phyloP scores from a whole-genome alignment of 202 grass and related monocot genomes.

The Bolboschoenoplectus hybrid region DNA sequence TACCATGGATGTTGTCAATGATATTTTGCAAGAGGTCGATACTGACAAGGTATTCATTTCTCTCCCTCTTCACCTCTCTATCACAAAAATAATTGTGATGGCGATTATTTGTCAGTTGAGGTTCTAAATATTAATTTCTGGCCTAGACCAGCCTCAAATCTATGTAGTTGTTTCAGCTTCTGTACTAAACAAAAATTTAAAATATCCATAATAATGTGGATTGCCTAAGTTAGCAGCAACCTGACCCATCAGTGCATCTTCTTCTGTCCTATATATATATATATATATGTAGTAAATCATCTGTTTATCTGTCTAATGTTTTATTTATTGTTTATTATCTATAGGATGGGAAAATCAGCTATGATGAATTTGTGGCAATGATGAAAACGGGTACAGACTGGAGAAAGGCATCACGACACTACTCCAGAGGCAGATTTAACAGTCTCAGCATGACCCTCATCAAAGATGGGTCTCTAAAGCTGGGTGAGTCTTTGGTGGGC shows the following conservation, averaged over 20 bases:
- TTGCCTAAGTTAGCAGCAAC: not conserved
- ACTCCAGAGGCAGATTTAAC: slow-evolving; percentile 97
- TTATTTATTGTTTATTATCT: slow-evolving; percentile 28
- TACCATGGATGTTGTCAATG: slow-evolving; percentile 90
- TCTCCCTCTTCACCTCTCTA: slow-evolving; percentile 23
- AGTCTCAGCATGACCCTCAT: slow-evolving; percentile 97
- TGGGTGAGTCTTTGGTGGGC: slow-evolving; percentile 50
- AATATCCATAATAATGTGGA: not conserved
- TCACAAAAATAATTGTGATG: not conserved
- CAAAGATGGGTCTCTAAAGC: slow-evolving; percentile 92
- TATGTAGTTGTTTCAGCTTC: not conserved
- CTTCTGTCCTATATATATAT: not conserved
- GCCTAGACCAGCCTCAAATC: not conserved
- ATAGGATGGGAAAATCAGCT: slow-evolving; percentile 96
- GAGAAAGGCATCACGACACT: slow-evolving; percentile 98
- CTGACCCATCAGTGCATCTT: not conserved
- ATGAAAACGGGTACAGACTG: slow-evolving; percentile 99
- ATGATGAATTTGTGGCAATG: slow-evolving; percentile 99
- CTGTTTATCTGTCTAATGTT: slow-evolving; percentile 13
- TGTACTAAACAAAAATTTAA: not conserved
- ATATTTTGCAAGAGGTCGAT: slow-evolving; percentile 97
- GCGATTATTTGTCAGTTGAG: slow-evolving; percentile 5
- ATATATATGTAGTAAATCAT: not conserved
- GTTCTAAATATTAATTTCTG: not conserved
- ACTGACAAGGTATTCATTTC: slow-evolving; percentile 77